Base-by-base conservation (phyloP, 768 basidiomycete genomes). In the Russula brevipes region DNA sequence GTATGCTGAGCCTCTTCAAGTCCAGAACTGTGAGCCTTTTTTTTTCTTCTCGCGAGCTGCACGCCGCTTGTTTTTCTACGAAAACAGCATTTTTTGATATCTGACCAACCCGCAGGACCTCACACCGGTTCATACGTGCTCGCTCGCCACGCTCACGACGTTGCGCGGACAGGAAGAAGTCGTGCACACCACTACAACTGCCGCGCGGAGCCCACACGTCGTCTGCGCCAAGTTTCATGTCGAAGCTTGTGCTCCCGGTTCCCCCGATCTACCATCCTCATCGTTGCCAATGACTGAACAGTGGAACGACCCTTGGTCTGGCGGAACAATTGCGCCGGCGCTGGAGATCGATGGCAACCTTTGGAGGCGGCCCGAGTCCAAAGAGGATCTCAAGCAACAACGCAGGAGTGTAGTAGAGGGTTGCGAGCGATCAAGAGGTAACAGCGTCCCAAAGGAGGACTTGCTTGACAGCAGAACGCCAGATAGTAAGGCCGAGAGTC, bases 1-100 rank as follows among this genome's bases (percentile, higher is more conserved):
- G 85, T 0, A 68, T 76, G 24, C 70, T 89, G n/a, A 77, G 73
- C 55, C 69, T 89, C 16, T 83, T 77, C 68, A 83, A 80, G 68
- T 77, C 80, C 31, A 77, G 80, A 35, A 72, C 78, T 63, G 88
- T 87, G 68, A 58, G 80, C 76, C 17, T 19, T n/a, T n/a, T 5
- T 19, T n/a, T 44, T 24, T 47, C 17, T 30, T 57, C 6, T 17
- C 14, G 24, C 24, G 24, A 24, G 24, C 24, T 24, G 24, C 24
- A 24, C 24, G 24, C 24, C 24, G 1, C 24, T 24, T 24, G 24
- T 24, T 24, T 24, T 24, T 24, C 24, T 24, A 24, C 24, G 24
- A 24, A 24, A 24, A 24, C 24, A 24, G 24, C 24, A 24, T 24
- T 24, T 24, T 24, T 24, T 24, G 24, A 24, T 24, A 24, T 24